Conservation (phyloP, 129 eudicot species). For the Apium graveolens region DNA sequence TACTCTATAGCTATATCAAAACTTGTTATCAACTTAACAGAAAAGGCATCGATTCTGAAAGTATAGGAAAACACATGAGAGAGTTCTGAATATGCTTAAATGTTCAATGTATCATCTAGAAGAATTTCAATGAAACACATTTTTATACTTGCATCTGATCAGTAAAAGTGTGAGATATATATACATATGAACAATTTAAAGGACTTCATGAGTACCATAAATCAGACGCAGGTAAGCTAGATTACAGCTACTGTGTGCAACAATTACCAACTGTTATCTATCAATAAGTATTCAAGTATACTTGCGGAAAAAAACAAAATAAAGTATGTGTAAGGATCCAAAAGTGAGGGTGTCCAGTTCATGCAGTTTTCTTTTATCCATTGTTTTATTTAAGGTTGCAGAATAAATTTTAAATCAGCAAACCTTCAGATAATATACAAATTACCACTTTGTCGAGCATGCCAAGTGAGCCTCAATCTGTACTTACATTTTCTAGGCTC, state of each 20-base stretch:
- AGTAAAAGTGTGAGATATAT: background rate
- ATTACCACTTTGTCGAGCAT: background rate
- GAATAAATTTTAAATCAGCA: background rate
- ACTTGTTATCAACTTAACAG: background rate
- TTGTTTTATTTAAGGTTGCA: background rate
- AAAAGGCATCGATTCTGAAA: background rate
- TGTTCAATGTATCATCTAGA: background rate
- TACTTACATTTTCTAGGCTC: constrained; percentile 45
- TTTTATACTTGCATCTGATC: background rate
- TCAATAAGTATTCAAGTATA: background rate
- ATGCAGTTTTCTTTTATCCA: background rate
- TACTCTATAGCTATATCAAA: background rate
- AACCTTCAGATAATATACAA: background rate
- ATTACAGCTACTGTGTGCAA: background rate
- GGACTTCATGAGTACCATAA: background rate
- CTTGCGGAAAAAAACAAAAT: too few relatives aligned
- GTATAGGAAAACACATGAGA: background rate
- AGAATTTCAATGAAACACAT: background rate
- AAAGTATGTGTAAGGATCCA: background rate
- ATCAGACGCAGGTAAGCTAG: background rate
- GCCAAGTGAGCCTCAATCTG: constrained; percentile 6
- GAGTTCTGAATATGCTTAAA: background rate
- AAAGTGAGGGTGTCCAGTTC: background rate
- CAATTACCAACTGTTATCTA: background rate
- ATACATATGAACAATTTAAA: background rate